Base-by-base conservation (phyloP, 371 early-diverging fungal species). In the Mucor velutinosus region DNA sequence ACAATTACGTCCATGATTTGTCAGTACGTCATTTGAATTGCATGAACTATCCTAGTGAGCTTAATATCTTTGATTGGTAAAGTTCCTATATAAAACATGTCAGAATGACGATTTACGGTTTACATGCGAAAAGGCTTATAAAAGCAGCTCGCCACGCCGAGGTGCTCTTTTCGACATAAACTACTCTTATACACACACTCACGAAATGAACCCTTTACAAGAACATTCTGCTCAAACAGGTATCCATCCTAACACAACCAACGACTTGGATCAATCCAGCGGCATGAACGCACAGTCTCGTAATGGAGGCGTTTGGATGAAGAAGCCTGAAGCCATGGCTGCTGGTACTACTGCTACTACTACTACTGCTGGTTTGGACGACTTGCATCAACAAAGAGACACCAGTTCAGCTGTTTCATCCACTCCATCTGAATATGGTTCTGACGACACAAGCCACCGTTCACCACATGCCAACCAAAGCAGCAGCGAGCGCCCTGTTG, bases 361-460 rank as follows among this genome's bases (percentile, higher is more conserved):
- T 33, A 33, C 33, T 35, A 35, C 37, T 0, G 23, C 41, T 41
- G 41, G 41, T 41, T 41, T 17, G 17, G 33, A 17, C 32, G 30
- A 17, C 57, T 35, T 35, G 12, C 10, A 35, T 35, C 57, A 32
- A 33, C 57, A 53, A 25, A 27, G 11, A 19, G 41, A 56, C 19
- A 23, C 21, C 32, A 5, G 33, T 6, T 65, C 65, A 35, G 35
- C 65, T 0, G n/a, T 49, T 0, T 67, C 62, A 23, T 67, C 67
- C 12, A 67, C 67, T 4, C 67, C 33, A 1, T 61, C 67, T 30
- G 67, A 67, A 57, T 62, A 67, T 27, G 67, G 67, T 8, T 67
- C 67, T 30, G 45, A 45, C n/a, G 39, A 49, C 15, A 53, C 39
- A 15, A 59, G 53, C 23, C 23, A 53, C 14, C 53, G 53, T 27